These are phyloP conservation scores for Oryza glumipatula DNA, from an alignment of 176 grass and related monocot species.

Conservation along the genomic window DNA sequence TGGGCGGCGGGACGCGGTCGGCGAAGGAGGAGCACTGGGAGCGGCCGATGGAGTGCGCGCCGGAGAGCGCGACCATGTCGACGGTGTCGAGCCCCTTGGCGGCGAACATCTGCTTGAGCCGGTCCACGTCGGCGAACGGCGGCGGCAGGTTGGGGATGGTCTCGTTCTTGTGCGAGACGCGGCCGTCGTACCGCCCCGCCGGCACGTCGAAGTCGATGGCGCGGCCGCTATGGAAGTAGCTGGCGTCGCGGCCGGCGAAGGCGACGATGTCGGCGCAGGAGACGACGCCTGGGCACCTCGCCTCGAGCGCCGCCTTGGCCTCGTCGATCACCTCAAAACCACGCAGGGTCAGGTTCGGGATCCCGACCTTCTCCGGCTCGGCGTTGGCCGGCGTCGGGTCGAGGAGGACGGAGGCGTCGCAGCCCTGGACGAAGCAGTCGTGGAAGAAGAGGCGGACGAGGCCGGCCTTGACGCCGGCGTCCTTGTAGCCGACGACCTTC, in stretches of 20 bases:
- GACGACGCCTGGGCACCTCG: constrained; percentile 85
- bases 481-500: too few relatives aligned
- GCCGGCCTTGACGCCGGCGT: too few relatives aligned
- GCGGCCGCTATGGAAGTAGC: too few relatives aligned
- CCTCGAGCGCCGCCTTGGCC: too few relatives aligned
- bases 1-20: constrained; percentile 12
- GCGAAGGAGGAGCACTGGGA: constrained; percentile 49
- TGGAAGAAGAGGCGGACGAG: too few relatives aligned
- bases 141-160: background rate
- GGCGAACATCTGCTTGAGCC: constrained; percentile 20
- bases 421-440: too few relatives aligned
- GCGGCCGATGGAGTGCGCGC: constrained; percentile 44
- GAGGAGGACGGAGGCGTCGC: too few relatives aligned
- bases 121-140: background rate
- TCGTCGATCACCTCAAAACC: too few relatives aligned
- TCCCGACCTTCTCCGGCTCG: too few relatives aligned
- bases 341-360: too few relatives aligned
- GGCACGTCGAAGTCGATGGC: constrained; percentile 29
- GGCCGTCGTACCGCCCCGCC: constrained; percentile 42
- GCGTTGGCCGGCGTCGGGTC: too few relatives aligned
- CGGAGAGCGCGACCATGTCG: constrained; percentile 45
- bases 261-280: constrained; percentile 89
- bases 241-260: too few relatives aligned
- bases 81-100: constrained; percentile 28
- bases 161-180: constrained; percentile 30